Evolutionary conservation across 345 rosid genomes (phyloP).

Genomic region (Turritis glabra): DNA sequence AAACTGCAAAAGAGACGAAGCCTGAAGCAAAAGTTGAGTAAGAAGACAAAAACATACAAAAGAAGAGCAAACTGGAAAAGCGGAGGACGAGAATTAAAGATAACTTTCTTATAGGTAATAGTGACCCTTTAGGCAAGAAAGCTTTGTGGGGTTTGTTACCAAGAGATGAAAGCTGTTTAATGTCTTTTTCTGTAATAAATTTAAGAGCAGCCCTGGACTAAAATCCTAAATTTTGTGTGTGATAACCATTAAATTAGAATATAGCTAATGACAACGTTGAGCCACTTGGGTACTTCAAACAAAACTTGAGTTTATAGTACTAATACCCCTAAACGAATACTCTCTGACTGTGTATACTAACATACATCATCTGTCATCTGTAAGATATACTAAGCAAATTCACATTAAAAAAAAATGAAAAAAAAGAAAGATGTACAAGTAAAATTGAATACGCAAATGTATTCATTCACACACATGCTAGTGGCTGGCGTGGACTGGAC

Average conservation of each 20-base stretch:
- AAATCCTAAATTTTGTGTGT: background rate
- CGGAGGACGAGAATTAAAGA: conserved; percentile 14
- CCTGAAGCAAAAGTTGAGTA: conserved; percentile 32
- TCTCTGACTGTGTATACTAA: background rate
- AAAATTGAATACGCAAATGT: conserved; percentile 19
- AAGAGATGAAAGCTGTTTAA: conserved; percentile 28
- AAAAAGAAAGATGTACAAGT: background rate
- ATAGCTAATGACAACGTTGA: conserved; percentile 26
- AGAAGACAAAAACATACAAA: conserved; percentile 16
- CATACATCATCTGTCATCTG: background rate
- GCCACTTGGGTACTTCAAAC: conserved; percentile 1
- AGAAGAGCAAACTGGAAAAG: conserved; percentile 24
- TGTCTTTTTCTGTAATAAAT: conserved; percentile 20
- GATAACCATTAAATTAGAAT: background rate
- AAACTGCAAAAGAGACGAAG: conserved; percentile 33
- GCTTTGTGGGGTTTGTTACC: conserved; percentile 8
- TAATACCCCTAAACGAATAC: conserved; percentile 20
- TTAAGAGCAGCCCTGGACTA: background rate
- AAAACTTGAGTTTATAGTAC: conserved; percentile 7
- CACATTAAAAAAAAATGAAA: background rate
- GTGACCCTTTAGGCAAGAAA: conserved; percentile 31
- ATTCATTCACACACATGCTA: background rate
- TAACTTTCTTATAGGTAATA: background rate
- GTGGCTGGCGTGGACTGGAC: conserved; percentile 25
- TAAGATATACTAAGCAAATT: background rate